Evolutionary conservation across 805 yeast species (phyloP), one percentile per base, ranked within the genome.

Genomic region (Monosporozyma solicola): DNA sequence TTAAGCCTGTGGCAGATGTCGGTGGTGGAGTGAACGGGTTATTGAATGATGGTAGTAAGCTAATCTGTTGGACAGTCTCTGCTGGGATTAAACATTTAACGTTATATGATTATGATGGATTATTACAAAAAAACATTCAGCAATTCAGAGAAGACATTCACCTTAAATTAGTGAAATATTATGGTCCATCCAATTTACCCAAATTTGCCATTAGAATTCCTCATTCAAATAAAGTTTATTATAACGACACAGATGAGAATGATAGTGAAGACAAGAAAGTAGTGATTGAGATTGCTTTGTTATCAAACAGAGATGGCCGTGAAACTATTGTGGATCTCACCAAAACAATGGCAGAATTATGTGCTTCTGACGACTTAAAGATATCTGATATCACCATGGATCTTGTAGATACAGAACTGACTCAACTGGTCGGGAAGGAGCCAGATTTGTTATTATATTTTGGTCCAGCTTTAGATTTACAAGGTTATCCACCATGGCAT

Each of bases 401-500:
- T 44, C 75, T 86, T 54, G 80, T 94, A 41, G 92, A 91, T 67
- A 80, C 80, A 55, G 90, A 86, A 63, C 74, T 85, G 56, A 74
- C 74, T 41, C 87, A 82, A 60, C 73, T 89, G 51, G 94, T 90
- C 15, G 94, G 96, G 1, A 77, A 76, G n/a, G 99, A 94, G 66
- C 98, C 99, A 0, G 99, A 94, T 66, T 76, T 94, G 57, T 73
- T 94, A 48, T 74, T 94, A 32, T 72, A 87, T 51, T 94, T 92
- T 67, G 89, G 89, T 22, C 96, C 97, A n/a, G 75, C 77, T 11
- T 74, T 94, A 57, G 95, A 90, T 66, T 76, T 94, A 49, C 95
- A 90, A 69, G 97, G 96, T 16, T 94, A 84, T 68, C 98, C 98
- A 22, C 99, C 99, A 31, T 94, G 99, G 99, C 98, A 92, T 65